Conservation (phyloP, 1,284 basidiomycete species). For the Rhodotorula sp. region DNA sequence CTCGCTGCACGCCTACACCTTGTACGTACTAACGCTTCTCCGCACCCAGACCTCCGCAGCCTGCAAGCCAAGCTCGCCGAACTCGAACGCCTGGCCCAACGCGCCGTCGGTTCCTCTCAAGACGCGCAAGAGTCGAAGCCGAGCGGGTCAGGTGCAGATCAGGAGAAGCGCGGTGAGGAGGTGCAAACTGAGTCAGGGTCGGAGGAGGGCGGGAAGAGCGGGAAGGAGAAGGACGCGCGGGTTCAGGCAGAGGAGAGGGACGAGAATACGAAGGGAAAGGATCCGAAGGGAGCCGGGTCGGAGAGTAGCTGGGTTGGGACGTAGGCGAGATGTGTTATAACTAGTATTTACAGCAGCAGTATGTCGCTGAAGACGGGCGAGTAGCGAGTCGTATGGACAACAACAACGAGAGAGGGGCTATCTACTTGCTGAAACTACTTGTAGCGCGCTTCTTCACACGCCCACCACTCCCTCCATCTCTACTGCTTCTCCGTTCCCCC, state of each 20-base stretch:
- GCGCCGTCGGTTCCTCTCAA: not conserved
- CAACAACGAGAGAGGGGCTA: not conserved
- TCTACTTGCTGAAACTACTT: not conserved
- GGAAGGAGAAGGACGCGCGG: not conserved
- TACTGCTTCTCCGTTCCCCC: conserved; percentile 8
- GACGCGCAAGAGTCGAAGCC: not conserved
- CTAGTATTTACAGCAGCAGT: not conserved
- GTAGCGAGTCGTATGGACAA: not conserved
- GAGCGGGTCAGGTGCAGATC: not conserved
- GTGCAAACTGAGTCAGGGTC: not conserved
- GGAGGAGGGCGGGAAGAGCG: not conserved
- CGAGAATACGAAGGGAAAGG: not conserved
- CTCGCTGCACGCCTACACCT: too few relatives aligned
- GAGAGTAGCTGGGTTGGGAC: not conserved
- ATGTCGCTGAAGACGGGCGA: not conserved
- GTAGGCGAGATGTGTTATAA: not conserved
- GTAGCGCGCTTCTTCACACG: not conserved
- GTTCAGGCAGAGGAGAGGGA: not conserved
- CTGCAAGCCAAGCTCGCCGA: conserved; percentile 12
- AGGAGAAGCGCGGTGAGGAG: not conserved
- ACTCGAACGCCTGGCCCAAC: conserved; percentile 7
- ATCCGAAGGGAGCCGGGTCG: not conserved
- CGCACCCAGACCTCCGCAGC: conserved; percentile 6
- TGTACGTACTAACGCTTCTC: not conserved
- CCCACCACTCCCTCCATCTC: conserved; percentile 16